Base-by-base conservation (phyloP, 176 grass and related monocot genomes). In the Microstegium vimineum region DNA sequence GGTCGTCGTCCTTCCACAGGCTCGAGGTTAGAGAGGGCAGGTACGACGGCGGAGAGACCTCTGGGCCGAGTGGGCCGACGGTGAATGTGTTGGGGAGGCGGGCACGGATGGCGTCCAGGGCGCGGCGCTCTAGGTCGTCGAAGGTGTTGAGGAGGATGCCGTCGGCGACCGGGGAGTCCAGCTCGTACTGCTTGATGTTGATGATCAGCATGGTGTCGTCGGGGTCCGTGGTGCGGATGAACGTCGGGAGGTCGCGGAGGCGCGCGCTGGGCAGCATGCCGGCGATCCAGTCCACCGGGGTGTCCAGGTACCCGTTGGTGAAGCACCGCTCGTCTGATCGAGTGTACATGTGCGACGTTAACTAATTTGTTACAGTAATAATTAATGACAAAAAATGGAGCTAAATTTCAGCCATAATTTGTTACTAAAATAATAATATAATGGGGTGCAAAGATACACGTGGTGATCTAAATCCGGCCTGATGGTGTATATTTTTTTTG, bases 241-340 rank as follows among this genome's bases (percentile, higher is more conserved):
- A 97, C 38, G 89, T 94, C 5, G 94, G 94, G 25, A 97, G 34
- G 66, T 97, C 94, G 37, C 82, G 88, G 66, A 97, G 82, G 26
- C 78, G 65, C 38, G 88, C 26, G 20, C 69, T 8, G 5, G 20
- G 26, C 3, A 83, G 76, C 82, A 90, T 92, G 22, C 91, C 94
- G 10, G 79, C 16, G 42, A 97, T 90, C 91, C 94, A 92, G 41
- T 91, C 84, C 52, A 94, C 73, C 16, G 82, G 65, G 22, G 87
- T 92, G 31, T 97, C 91, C 1, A 92, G 85, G 75, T 88, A 92
- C 6, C 89, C 91, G 75, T 94, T 92, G 51, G 30, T 84, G 12
- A 88, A 90, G 75, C 42, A 84, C 41, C 51, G 78, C 14, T 90
- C 94, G 47, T 91, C 94, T 97, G 72, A n/a, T n/a, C 14, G 3